These are phyloP conservation scores for Ophiobolus disseminans DNA, from an alignment of 2,329 filamentous ascomycete genomes.

Conservation along the genomic window DNA sequence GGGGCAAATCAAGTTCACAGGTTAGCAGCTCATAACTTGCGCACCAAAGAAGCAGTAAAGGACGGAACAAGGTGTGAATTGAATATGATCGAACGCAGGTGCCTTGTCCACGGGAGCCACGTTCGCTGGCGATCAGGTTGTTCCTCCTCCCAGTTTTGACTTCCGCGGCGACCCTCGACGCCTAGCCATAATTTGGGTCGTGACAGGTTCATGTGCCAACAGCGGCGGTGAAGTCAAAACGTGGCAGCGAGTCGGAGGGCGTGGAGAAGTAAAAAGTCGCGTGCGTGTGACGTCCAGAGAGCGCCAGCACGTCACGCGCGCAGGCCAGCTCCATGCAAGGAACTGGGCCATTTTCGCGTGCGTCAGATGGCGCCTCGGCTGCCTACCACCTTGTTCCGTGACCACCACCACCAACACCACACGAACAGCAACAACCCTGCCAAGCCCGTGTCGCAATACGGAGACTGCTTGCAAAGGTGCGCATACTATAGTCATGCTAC, in stretches of 20 bases:
- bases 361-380: too few relatives aligned
- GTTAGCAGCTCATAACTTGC: neutral
- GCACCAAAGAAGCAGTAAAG: neutral
- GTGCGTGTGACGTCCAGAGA: constrained; percentile 5
- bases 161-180: neutral
- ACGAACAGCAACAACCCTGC: too few relatives aligned
- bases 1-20: too few relatives aligned
- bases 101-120: neutral
- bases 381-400: too few relatives aligned
- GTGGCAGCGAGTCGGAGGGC: constrained; percentile 5
- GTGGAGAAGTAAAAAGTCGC: constrained; percentile 2
- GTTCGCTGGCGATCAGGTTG: neutral
- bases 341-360: too few relatives aligned
- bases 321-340: neutral
- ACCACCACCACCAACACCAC: too few relatives aligned
- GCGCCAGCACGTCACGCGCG: constrained; percentile 1
- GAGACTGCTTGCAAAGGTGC: too few relatives aligned
- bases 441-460: too few relatives aligned
- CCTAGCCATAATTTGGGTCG: constrained; percentile 1
- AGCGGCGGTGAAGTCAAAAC: neutral
- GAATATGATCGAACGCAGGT: neutral
- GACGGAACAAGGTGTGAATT: neutral
- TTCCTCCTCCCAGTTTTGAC: neutral
- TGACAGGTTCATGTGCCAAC: constrained; percentile 8
- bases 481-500: too few relatives aligned